Evolutionary conservation across 306 rosid species (phyloP), one percentile per base, ranked within the genome.

Genomic region (Castanea mollissima): DNA sequence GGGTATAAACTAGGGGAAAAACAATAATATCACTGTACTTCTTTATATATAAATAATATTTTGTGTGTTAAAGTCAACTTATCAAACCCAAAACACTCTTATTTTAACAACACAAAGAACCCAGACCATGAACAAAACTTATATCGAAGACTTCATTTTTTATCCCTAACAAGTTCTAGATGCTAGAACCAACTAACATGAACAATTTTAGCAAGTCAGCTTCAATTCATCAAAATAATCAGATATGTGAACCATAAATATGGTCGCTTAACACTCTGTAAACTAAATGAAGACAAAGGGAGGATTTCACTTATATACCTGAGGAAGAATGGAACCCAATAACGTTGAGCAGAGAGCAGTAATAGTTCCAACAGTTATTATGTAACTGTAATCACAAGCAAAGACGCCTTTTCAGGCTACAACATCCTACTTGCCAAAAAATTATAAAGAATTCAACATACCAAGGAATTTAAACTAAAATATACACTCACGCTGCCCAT

Each of bases 261-360:
- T 6, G 29, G 68, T 62, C 67, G 1, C 14, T 62, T 62, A 21
- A 59, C 32, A 64, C 38, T 3, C 6, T 10, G 1, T 1, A 31
- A 15, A 31, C 70, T 7, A 64, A 14, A 68, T 18, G 23, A 75
- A 32, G 69, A 49, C 35, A 41, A 19, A 13, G n/a, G n/a, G 13
- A 74, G 41, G 59, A 25, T 49, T 71, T 32, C 67, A 71, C 55
- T 32, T 35, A 77, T 69, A 74, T 85, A 94, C 98, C 98, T 94
- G 99, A 41, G 99, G 99, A 82, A 94, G 93, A 78, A 92, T 63
- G 38, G 97, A 90, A 68, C 99, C 99, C 92, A 94, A 77, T 88
- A 94, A 85, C 29, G 97, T 86, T 41, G 99, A 86, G 85, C 90
- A 91, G 69, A 92, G 97, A 52, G 97, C 94, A 23, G 93, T 94